Percentiles rank a stretch among this genome's conserved stretches.
Conservation (phyloP, 2,329 filamentous ascomycete species). For the Paracorniculantispora psalliotae region DNA sequence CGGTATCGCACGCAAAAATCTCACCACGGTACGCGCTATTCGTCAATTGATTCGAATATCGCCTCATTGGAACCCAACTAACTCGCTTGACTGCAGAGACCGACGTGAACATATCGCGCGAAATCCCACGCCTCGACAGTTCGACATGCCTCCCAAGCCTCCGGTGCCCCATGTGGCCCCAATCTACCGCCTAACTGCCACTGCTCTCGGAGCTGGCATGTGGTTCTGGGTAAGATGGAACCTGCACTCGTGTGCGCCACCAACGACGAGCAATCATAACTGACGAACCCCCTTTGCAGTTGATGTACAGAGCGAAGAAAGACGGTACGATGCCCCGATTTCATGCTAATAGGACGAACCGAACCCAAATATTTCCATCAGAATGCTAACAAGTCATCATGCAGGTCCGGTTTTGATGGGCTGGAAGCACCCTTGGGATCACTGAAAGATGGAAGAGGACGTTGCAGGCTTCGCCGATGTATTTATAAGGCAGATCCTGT, state of each 20-base stretch:
- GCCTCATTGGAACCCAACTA: background rate
- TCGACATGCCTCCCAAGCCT: constrained; percentile 29
- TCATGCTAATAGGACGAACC: background rate
- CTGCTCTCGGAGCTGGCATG: constrained; percentile 88
- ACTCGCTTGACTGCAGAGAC: background rate
- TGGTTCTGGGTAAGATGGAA: constrained; percentile 86
- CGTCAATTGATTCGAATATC: background rate
- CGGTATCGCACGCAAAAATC: background rate
- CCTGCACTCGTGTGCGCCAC: background rate
- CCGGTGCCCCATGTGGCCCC: constrained; percentile 46
- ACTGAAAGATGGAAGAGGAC: constrained; percentile 47
- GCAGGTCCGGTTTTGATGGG: constrained; percentile 73
- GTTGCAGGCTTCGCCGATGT: background rate
- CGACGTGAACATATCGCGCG: background rate
- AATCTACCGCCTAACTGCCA: constrained; percentile 81
- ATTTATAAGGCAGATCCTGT: background rate
- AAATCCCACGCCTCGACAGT: background rate
- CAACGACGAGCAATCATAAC: background rate
- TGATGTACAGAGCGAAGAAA: constrained; percentile 96
- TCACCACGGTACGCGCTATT: background rate
- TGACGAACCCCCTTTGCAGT: constrained; percentile 40
- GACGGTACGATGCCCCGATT: constrained; percentile 57
- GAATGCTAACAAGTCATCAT: background rate
- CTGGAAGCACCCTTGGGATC: constrained; percentile 96
- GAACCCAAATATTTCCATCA: background rate